phyloP scores from a whole-genome alignment of 192 early-diverging fungal species.

The Allomyces macrogynus region DNA sequence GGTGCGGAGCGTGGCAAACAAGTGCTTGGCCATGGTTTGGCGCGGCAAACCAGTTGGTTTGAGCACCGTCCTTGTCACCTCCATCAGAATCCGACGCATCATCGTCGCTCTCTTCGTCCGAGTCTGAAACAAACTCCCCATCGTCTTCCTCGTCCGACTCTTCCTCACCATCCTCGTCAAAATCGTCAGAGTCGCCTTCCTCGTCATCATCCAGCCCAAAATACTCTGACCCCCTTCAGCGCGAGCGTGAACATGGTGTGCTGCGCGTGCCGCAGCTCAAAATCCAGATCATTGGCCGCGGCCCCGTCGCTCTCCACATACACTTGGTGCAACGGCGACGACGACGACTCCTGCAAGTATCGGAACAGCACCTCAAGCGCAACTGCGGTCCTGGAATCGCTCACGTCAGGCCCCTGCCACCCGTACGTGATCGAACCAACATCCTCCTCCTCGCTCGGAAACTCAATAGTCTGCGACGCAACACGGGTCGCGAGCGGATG shows the following conservation, averaged over 20 bases:
- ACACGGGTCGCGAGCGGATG: slow-evolving; percentile 7
- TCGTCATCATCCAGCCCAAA: slow-evolving; percentile 7
- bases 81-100: slow-evolving; percentile 12
- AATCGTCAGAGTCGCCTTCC: slow-evolving; percentile 11
- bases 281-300: slow-evolving; percentile 35
- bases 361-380: slow-evolving; percentile 51
- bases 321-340: slow-evolving; percentile 46
- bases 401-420: slow-evolving; percentile 52
- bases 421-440: slow-evolving; percentile 39
- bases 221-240: slow-evolving; percentile 41
- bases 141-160: slow-evolving; percentile 8
- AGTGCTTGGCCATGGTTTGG: background rate
- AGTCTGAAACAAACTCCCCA: slow-evolving; percentile 8
- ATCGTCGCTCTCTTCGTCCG: slow-evolving; percentile 15
- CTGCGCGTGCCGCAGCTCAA: slow-evolving; percentile 27
- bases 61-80: background rate
- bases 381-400: slow-evolving; percentile 32
- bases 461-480: slow-evolving; percentile 25
- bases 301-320: slow-evolving; percentile 56
- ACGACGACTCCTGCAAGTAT: slow-evolving; percentile 45
- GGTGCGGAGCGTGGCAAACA: slow-evolving; percentile 1
- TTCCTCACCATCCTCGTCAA: slow-evolving; percentile 6
- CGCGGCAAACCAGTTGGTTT: background rate
- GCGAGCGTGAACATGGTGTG: slow-evolving; percentile 32
- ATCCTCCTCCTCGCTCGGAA: slow-evolving; percentile 41